These are phyloP conservation scores for Didymella arachidicola DNA, from an alignment of 2,329 filamentous ascomycete species.

Conservation along the genomic window DNA sequence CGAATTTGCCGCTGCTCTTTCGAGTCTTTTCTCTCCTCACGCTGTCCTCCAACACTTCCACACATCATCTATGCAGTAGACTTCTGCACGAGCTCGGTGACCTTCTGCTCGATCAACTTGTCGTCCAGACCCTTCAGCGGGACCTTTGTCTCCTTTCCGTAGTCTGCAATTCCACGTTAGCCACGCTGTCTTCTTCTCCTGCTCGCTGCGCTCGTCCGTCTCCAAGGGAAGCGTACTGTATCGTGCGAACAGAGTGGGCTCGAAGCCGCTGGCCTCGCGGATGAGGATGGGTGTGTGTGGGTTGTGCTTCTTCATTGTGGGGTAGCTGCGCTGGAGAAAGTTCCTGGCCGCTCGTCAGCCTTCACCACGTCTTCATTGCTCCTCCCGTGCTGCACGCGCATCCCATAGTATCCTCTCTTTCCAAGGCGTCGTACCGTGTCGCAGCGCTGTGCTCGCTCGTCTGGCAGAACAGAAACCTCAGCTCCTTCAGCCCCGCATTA, in stretches of 20 bases:
- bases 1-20: slow-evolving; percentile 18
- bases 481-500: slow-evolving; percentile 85
- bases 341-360: slow-evolving; percentile 63
- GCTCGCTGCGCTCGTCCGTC: slow-evolving; percentile 15
- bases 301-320: slow-evolving; percentile 99
- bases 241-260: slow-evolving; percentile 88
- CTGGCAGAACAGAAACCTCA: slow-evolving; percentile 97
- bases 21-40: slow-evolving; percentile 5
- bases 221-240: slow-evolving; percentile 69
- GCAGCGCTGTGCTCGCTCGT: slow-evolving; percentile 89
- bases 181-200: not conserved
- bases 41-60: not conserved
- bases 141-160: slow-evolving; percentile 72
- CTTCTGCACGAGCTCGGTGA: slow-evolving; percentile 67
- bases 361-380: not conserved
- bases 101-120: slow-evolving; percentile 73
- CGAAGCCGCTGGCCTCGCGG: slow-evolving; percentile 84
- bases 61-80: slow-evolving; percentile 26
- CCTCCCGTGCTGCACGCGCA: not conserved
- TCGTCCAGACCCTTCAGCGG: slow-evolving; percentile 71
- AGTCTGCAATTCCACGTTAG: slow-evolving; percentile 56
- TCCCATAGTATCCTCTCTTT: not conserved
- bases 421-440: slow-evolving; percentile 69
- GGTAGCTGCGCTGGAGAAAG: slow-evolving; percentile 90
- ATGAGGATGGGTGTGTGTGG: slow-evolving; percentile 92